Base-by-base conservation (phyloP, 345 rosid species). In the Heritiera littoralis region DNA sequence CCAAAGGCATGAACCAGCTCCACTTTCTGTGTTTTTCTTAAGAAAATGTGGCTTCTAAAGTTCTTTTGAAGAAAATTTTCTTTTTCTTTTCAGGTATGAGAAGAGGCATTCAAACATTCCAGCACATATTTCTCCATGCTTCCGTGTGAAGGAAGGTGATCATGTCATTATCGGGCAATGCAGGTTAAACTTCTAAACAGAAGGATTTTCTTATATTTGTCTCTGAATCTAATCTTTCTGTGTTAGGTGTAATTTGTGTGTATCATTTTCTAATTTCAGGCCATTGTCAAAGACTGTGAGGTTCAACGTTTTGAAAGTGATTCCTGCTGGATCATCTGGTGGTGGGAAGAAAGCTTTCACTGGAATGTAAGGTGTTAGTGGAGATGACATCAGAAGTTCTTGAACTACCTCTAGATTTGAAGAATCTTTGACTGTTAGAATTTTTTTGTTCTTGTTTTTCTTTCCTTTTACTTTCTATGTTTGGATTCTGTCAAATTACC, bases 71-170 rank as follows among this genome's bases (percentile, higher is more conserved):
- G 55, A 69, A 15, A 51, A 7, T 3, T 30, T 15, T 17, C 35
- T 23, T 18, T 70, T 46, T 28, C 43, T 14, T 15, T 2, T 35
- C 17, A 92, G 97, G 59, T 89, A 92, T 10, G 97, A 90, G 87
- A 92, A 92, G 89, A 86, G 97, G 28, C 94, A 90, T 77, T 90
- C 97, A 8, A 90, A 92, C 58, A 88, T 90, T 78, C 89, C 94
- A 9, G 93, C 91, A 0, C 94, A 89, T 15, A 76, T 87, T 51
- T 88, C 97, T 18, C 93, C 93, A 1, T 92, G 94, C 77, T 92
- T 89, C 88, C 94, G 89, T 84, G 92, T 92, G 66, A 92, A 83
- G 60, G 94, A 89, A 85, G 94, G 97, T 35, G 97, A 92, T 17
- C 89, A 87, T 75, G 88, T 92, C 77, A 89, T 84, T 74, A 87